phyloP scores from a whole-genome alignment of 352 stramenopile genomes.

The Pythium aquatile region DNA sequence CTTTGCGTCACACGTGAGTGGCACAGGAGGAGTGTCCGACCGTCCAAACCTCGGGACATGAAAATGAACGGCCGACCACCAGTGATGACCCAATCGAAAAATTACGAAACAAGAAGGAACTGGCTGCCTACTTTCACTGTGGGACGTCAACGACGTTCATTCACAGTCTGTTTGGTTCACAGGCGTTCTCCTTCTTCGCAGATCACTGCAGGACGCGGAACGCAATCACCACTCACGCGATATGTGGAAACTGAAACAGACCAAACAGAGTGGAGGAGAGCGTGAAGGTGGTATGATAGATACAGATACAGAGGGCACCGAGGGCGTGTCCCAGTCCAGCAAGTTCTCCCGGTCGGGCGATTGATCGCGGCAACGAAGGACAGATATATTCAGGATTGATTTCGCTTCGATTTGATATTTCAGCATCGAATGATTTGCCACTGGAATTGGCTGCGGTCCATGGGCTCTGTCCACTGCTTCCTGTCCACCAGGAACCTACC shows the following conservation, averaged over 20 bases:
- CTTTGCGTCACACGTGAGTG: background rate
- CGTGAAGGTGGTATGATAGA: conserved; percentile 11
- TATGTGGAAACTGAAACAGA: conserved; percentile 23
- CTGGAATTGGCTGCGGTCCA: background rate
- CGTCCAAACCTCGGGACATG: conserved; percentile 15
- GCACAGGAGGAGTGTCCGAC: background rate
- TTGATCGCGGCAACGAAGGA: background rate
- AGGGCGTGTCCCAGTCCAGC: background rate
- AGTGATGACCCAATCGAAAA: conserved; percentile 17
- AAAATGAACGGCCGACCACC: conserved; percentile 6
- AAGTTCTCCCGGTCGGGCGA: background rate
- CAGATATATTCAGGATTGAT: background rate
- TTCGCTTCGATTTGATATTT: background rate
- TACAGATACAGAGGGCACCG: conserved; percentile 13
- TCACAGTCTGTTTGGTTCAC: conserved; percentile 11
- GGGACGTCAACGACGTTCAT: conserved; percentile 19
- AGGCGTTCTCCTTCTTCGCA: conserved; percentile 3
- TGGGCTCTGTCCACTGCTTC: background rate
- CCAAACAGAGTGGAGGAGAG: background rate
- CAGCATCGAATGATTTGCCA: background rate
- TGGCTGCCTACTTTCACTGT: background rate
- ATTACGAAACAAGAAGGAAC: conserved; percentile 3
- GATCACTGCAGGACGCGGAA: background rate
- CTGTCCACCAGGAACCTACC: conserved; percentile 2
- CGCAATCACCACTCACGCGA: conserved; percentile 16